Evolutionary conservation across 2,329 filamentous ascomycete genomes (phyloP), one percentile per base, ranked within the genome.

Genomic region (Trichoderma sp.): DNA sequence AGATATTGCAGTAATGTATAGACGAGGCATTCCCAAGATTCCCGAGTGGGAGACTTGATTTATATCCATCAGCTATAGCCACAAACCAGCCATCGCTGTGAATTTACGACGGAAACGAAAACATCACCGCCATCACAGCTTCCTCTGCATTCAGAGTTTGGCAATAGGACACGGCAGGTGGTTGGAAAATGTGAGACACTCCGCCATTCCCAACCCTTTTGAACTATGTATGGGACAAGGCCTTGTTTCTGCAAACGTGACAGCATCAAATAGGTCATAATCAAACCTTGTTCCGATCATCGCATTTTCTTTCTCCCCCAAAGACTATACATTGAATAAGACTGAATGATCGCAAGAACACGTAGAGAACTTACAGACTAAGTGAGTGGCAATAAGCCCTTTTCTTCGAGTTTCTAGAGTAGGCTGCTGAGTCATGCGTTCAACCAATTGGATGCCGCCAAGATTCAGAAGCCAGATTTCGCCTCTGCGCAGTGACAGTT

Each of bases 361-460:
- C 46, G 5, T 28, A 39, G 7, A 54, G 7, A 10, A 14, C 10
- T 8, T n/a, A 6, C 18, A 43, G 8, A 43, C 39, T 43, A n/a
- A 49, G 46, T 13, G 46, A 49, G 46, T 49, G 52, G 52, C 39
- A 26, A 66, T 46, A 18, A 2, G 16, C 5, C 30, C 24, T 26
- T 49, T 59, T 59, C 63, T 59, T 51, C 37, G 16, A 26, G 63
- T n/a, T 66, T 66, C 63, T 46, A 66, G 43, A 56, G 55, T 66
- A 16, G 21, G 5, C 54, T 51, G 34, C 39, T 68, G 64, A 68
- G 60, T 67, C 64, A 66, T 63, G 58, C 5, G 21, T 13, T 49
- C 46, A 5, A 24, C 70, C 70, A 72, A 72, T 72, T 16, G 49
- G 56, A 66, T 34, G 24, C 5, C 46, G 70, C 69, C 70, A 71